A percentile compares a stretch with the other conserved stretches of the same genome.
phyloP scores from a whole-genome alignment of 305 asterid genomes.

The Andrographis paniculata region DNA sequence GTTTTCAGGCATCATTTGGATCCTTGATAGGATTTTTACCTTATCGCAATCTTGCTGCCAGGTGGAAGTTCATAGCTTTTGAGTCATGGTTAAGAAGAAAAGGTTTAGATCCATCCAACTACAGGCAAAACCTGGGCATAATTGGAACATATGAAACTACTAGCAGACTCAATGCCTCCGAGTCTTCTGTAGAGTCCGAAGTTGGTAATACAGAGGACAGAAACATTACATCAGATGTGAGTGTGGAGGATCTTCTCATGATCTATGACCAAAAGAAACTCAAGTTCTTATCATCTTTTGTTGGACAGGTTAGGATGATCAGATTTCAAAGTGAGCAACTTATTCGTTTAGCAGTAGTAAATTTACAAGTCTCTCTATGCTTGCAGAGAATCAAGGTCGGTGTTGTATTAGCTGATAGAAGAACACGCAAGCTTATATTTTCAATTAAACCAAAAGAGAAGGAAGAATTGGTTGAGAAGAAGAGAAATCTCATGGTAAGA shows the following conservation, averaged over 20 bases:
- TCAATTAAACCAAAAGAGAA: constrained; percentile 68
- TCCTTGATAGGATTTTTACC: constrained; percentile 92
- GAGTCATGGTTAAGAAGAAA: constrained; percentile 94
- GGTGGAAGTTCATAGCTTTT: constrained; percentile 90
- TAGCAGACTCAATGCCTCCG: constrained; percentile 31
- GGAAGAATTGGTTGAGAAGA: constrained; percentile 66
- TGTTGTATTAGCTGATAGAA: constrained; percentile 66
- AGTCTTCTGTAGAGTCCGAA: constrained; percentile 27
- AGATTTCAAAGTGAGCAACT: constrained; percentile 9
- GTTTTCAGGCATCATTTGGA: constrained; percentile 74
- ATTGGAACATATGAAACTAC: constrained; percentile 58
- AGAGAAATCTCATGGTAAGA: constrained; percentile 74
- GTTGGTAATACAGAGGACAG: constrained; percentile 25
- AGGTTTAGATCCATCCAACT: constrained; percentile 73
- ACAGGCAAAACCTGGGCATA: constrained; percentile 73
- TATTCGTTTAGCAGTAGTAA: constrained; percentile 14
- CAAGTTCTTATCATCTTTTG: constrained; percentile 76
- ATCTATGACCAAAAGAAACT: constrained; percentile 83
- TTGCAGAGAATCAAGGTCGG: constrained; percentile 67
- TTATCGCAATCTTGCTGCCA: constrained; percentile 82
- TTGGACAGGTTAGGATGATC: constrained; percentile 77
- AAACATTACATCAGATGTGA: constrained; percentile 54
- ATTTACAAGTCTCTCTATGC: constrained; percentile 12
- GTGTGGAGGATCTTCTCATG: constrained; percentile 79
- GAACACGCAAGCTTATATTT: constrained; percentile 65